Evolutionary conservation across 2,329 filamentous ascomycete species (phyloP).

Genomic region (Verticillium klebahnii): DNA sequence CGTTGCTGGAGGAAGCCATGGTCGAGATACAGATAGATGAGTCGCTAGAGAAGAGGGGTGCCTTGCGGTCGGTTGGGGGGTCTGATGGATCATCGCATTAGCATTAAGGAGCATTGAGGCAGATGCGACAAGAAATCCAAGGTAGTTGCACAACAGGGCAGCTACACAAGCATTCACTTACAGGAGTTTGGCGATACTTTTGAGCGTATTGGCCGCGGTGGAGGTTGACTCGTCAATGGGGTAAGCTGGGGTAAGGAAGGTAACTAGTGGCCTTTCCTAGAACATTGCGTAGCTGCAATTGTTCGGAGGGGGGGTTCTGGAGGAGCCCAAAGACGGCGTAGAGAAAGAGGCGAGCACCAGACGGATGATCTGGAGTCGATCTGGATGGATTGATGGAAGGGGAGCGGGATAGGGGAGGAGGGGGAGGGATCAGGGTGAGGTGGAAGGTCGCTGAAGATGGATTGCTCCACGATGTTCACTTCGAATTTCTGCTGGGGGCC

Average conservation of each 20-base stretch:
- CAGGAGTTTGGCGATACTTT: background rate
- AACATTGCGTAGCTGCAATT: constrained; percentile 27
- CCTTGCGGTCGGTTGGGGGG: background rate
- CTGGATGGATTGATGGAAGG: constrained; percentile 11
- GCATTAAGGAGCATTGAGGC: background rate
- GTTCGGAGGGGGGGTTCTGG: background rate
- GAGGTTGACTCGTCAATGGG: background rate
- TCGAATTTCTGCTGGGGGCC: constrained; percentile 1
- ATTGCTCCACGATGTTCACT: constrained; percentile 2
- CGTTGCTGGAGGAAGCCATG: constrained; percentile 36
- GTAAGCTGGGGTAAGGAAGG: background rate
- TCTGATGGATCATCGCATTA: background rate
- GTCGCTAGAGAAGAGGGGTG: background rate
- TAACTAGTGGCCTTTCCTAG: constrained; percentile 18
- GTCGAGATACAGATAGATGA: constrained; percentile 11
- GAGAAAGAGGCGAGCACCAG: constrained; percentile 28
- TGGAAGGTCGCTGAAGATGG: background rate
- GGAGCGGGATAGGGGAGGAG: constrained; percentile 17
- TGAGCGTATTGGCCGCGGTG: background rate
- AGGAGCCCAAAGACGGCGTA: constrained; percentile 26
- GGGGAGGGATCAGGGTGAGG: constrained; percentile 29
- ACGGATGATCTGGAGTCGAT: constrained; percentile 9
- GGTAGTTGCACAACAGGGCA: background rate
- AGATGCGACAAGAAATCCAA: background rate
- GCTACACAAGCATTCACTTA: background rate